phyloP scores from a whole-genome alignment of 345 rosid species.

The Carallia brachiata region DNA sequence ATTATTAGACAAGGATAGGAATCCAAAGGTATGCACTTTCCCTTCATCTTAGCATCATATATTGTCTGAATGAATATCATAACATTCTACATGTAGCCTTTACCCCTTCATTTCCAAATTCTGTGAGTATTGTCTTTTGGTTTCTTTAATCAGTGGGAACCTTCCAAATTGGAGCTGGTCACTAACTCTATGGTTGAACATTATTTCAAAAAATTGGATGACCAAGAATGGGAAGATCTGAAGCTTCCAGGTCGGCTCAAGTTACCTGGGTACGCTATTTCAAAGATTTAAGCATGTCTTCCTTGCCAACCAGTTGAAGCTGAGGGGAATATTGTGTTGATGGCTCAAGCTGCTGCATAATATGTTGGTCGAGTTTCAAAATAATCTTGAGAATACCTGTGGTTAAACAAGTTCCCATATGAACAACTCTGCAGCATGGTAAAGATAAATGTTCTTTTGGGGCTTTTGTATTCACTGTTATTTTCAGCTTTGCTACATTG shows the following conservation, averaged over 20 bases:
- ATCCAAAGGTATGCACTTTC: constrained; percentile 57
- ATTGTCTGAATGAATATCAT: not conserved
- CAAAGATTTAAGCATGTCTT: constrained; percentile 52
- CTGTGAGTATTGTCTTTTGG: not conserved
- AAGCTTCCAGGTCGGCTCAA: constrained; percentile 55
- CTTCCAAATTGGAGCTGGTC: constrained; percentile 58
- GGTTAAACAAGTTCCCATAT: no score
- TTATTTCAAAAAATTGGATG: constrained; percentile 57
- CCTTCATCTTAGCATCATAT: not conserved
- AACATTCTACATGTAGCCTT: not conserved
- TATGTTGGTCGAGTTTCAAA: no score
- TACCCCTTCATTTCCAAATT: no score
- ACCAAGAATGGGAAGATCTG: constrained; percentile 64
- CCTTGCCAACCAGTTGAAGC: not conserved
- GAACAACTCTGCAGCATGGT: no score
- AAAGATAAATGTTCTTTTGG: no score
- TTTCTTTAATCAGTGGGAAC: constrained; percentile 62
- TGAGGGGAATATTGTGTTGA: not conserved
- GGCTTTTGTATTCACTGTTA: no score
- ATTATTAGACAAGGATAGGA: constrained; percentile 77
- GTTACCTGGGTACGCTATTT: constrained; percentile 48
- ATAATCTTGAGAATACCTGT: no score
- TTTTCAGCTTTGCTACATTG: no score
- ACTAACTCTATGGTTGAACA: constrained; percentile 52
- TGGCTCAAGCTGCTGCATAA: no score